Conservation (phyloP, 306 rosid species). For the Sphenostylis stenocarpa region DNA sequence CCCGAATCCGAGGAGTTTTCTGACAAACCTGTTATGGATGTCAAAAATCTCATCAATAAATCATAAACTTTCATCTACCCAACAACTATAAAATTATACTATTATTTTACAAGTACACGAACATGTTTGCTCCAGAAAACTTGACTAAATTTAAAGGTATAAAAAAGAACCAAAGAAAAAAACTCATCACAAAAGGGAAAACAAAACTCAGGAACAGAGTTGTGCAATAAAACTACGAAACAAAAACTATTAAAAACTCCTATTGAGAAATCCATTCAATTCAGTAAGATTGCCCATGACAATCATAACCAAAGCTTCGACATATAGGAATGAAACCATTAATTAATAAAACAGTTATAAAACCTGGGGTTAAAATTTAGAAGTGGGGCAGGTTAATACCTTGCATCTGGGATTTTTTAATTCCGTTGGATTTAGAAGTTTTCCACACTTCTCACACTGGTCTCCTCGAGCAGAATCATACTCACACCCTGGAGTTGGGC, state of each 20-base stretch:
- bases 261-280: background rate
- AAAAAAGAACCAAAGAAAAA: background rate
- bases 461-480: constrained; percentile 96
- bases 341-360: constrained; percentile 3
- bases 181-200: background rate
- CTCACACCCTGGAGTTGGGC: constrained; percentile 77
- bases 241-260: background rate
- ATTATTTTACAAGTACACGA: constrained; percentile 11
- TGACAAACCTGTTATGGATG: constrained; percentile 68
- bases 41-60: constrained; percentile 6
- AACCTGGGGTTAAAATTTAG: background rate
- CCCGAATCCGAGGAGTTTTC: constrained; percentile 70
- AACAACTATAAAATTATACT: constrained; percentile 8
- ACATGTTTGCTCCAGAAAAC: background rate
- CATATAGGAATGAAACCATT: background rate
- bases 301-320: background rate
- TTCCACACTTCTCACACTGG: constrained; percentile 95
- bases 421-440: constrained; percentile 88
- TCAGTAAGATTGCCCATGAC: background rate
- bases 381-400: constrained; percentile 41
- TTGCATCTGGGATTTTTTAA: constrained; percentile 86
- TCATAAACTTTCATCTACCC: constrained; percentile 22
- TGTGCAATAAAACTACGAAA: background rate
- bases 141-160: background rate
- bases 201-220: background rate